Base-by-base conservation (phyloP, 805 yeast genomes). In the Yamadazyma sp. region DNA sequence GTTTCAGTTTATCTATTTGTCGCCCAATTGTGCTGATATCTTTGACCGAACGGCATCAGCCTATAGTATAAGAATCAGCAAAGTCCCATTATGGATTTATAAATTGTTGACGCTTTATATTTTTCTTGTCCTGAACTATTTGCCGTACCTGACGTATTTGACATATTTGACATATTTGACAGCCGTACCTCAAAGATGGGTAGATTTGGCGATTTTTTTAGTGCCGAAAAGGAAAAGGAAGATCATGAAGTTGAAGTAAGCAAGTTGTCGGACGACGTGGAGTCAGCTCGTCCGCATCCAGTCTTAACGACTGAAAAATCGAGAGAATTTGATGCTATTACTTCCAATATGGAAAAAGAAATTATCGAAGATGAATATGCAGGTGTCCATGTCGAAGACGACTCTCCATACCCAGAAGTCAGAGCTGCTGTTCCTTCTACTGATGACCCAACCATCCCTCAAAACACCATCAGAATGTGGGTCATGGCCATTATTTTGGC, bases 361-460 rank as follows among this genome's bases (percentile, higher is more conserved):
- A 44, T 57, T 19, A 27, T 49, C 20, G 52, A 48, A 6, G 67
- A 61, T 42, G 71, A 62, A 19, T 66, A 64, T 37, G 64, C 67
- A 33, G 75, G 73, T 15, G 63, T 67, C 21, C 48, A 59, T 20
- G 62, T 65, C 53, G 59, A 72, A 47, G 67, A 45, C 41, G 54
- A 54, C 35, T 62, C 68, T 14, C 84, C 84, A 7, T 80, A 80
- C 52, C 77, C 83, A 1, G 86, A 80, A 56, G 85, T 80, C 14
- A 70, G 87, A 55, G 75, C 84, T 18, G 73, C 80, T 15, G 77
- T 77, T 24, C 73, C 78, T 6, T 66, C 74, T 7, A 53, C 60
- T 7, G 82, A 77, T 51, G 81, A 78, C 53, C 70, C 73, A 1
- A 45, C 66, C 3, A 52, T 74, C 14, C 67, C 67, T 5, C 70